Base-by-base conservation (phyloP, 768 basidiomycete species). In the Phylloporus arenicola region DNA sequence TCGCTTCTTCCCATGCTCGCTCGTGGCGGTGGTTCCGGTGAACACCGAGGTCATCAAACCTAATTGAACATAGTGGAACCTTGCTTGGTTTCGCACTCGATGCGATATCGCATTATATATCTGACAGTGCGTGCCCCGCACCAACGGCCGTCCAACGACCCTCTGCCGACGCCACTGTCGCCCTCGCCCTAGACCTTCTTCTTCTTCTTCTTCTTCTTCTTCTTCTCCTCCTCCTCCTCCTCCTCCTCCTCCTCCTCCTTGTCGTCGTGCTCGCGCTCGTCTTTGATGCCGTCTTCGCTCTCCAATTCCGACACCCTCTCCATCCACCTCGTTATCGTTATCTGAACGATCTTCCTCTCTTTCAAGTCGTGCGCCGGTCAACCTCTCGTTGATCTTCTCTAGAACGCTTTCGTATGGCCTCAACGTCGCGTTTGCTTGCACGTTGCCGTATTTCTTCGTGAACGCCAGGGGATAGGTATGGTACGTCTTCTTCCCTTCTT, bases 31-130 rank as follows among this genome's bases (percentile, higher is more conserved):
- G 0, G 34, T 47, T 2, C 54, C 48, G 4, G 29, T 14, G 0
- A 56, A 4, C 2, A 41, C 41, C 4, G 51, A 44, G 16, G 54
- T 56, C 2, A 22, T 30, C 1, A 53, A n/a, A 6, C 50, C 37
- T 6, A 55, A 42, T 16, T 55, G 50, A 1, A 52, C 37, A 1
- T 37, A 48, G 6, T 52, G 42, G 6, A 52, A 55, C 0, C 42
- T 24, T 1, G 50, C 41, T 2, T 47, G 29, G 4, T 55, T 30
- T 0, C 27, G 22, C 0, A 48, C 41, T 1, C 42, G 12, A 7
- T 52, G 50, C 0, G 46, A 47, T 2, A 55, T 35, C 0, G 14
- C n/a, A 8, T 55, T 55, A 22, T 55, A 52, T 0, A 51, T 43
- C 17, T 55, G 50, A 1, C 19, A 5, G 4, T 42, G 31, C 0